Evolutionary conservation across 2,329 filamentous ascomycete genomes (phyloP).

Genomic region (Colletotrichum navitas): DNA sequence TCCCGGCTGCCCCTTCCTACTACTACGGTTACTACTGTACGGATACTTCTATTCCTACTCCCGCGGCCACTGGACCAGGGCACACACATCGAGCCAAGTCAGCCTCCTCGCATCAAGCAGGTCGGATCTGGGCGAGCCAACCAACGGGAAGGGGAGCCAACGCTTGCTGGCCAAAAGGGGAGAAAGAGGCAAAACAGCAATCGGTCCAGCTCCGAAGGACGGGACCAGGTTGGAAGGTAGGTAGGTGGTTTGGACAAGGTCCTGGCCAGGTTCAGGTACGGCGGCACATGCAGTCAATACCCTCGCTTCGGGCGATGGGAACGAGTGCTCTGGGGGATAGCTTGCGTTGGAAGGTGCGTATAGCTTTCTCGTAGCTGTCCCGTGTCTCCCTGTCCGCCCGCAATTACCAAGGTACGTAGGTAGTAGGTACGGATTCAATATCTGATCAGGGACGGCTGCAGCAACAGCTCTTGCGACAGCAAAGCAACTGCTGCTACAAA

Average conservation of each 20-base stretch:
- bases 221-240: slow-evolving; percentile 41
- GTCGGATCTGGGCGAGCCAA: slow-evolving; percentile 10
- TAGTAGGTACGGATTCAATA: background rate
- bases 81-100: slow-evolving; percentile 6
- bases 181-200: slow-evolving; percentile 18
- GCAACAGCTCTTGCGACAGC: slow-evolving; percentile 16
- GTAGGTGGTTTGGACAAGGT: slow-evolving; percentile 1
- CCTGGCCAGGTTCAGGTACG: slow-evolving; percentile 23
- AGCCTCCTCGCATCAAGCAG: background rate
- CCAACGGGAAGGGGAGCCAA: background rate
- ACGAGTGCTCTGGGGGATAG: background rate
- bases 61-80: slow-evolving; percentile 3
- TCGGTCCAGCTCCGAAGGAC: slow-evolving; percentile 11
- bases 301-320: slow-evolving; percentile 26
- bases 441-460: background rate
- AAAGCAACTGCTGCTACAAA: slow-evolving; percentile 19
- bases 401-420: background rate
- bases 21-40: background rate
- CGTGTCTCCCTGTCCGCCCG: background rate
- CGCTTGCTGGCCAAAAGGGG: slow-evolving; percentile 1
- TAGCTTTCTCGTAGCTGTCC: background rate
- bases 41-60: background rate
- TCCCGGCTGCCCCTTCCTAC: background rate
- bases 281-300: slow-evolving; percentile 29
- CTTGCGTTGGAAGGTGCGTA: slow-evolving; percentile 12